These are phyloP conservation scores for Pterula multifida DNA, from an alignment of 1,284 basidiomycete genomes.

Conservation along the genomic window DNA sequence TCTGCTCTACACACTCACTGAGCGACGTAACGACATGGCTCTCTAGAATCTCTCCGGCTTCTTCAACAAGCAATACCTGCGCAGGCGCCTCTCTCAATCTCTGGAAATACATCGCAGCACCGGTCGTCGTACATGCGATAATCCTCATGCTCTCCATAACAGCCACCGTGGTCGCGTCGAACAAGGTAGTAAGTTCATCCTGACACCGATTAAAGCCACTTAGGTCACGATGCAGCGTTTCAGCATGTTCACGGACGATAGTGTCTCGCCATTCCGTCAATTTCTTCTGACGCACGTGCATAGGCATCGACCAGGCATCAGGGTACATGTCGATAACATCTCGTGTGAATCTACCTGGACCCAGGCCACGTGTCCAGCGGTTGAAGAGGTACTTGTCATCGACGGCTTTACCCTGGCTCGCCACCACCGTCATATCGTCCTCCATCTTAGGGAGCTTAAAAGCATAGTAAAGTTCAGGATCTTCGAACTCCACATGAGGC, in stretches of 20 bases:
- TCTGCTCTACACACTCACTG: conserved; percentile 29
- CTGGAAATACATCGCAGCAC: conserved; percentile 44
- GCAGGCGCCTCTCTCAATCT: conserved; percentile 32
- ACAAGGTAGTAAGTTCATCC: conserved; percentile 24
- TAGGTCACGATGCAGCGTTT: conserved; percentile 23
- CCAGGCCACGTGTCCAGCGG: conserved; percentile 31
- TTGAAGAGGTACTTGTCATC: conserved; percentile 27
- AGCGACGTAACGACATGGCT: conserved; percentile 51
- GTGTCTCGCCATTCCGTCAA: conserved; percentile 27
- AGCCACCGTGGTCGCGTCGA: conserved; percentile 20
- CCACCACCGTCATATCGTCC: conserved; percentile 32
- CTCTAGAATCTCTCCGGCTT: conserved; percentile 61
- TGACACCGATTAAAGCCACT: conserved; percentile 29
- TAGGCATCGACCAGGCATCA: conserved; percentile 33
- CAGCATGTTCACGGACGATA: conserved; percentile 25
- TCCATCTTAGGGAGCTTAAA: conserved; percentile 29
- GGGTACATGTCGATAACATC: conserved; percentile 15
- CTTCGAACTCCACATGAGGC: conserved; percentile 32
- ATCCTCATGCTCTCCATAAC: conserved; percentile 39
- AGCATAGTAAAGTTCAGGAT: conserved; percentile 29
- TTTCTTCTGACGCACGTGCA: conserved; percentile 18
- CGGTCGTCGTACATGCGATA: conserved; percentile 57
- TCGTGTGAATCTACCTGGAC: conserved; percentile 29
- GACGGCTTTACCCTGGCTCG: conserved; percentile 23
- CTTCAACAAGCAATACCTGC: conserved; percentile 48